Base-by-base conservation (phyloP, 2,329 filamentous ascomycete genomes). In the Fusarium euwallaceae region DNA sequence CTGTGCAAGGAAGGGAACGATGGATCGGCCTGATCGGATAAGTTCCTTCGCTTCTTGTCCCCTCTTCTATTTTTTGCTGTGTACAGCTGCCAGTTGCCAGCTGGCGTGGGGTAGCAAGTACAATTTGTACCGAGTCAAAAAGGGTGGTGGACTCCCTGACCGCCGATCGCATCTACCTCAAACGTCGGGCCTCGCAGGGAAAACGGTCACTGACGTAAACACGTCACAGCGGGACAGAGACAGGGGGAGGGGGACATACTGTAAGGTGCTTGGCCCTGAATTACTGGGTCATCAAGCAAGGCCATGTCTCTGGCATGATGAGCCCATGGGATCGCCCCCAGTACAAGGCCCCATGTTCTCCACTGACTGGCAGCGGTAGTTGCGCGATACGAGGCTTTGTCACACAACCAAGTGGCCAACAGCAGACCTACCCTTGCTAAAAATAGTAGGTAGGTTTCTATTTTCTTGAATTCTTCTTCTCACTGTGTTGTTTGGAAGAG, bases 391-490 rank as follows among this genome's bases (percentile, higher is more conserved):
- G 59, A 61, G 59, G 59, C 59, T 48, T 61, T 61, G 59, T 48
- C 59, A 61, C 59, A 37, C 32, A 37, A 39, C 53, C 37, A 41
- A 22, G 24, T 32, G 12, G 4, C 58, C 43, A 53, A 32, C 61
- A 41, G 14, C 61, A 43, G 24, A 17, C 39, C 12, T 14, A 20
- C 2, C 39, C 45, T 20, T n/a, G 48, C 71, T 73, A 75, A 74
- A 74, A 74, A 74, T 74, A 74, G 72, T 17, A 14, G 17, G 34
- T 22, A 17, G 5, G 3, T 7, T 24, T 24, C 60, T 10, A 29
- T 62, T 29, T 53, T 29, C 48, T 32, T 29, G 24, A 29, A 29
- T n/a, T 17, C 20, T 27, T 48, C 16, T 24, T n/a, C 6, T 17
- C 16, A 53, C 48, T 32, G 48, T 51, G 24, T 11, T 27, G 32